Evolutionary conservation across 2,329 filamentous ascomycete species (phyloP), one percentile per base, ranked within the genome.

Genomic region (Penicillium sp.): DNA sequence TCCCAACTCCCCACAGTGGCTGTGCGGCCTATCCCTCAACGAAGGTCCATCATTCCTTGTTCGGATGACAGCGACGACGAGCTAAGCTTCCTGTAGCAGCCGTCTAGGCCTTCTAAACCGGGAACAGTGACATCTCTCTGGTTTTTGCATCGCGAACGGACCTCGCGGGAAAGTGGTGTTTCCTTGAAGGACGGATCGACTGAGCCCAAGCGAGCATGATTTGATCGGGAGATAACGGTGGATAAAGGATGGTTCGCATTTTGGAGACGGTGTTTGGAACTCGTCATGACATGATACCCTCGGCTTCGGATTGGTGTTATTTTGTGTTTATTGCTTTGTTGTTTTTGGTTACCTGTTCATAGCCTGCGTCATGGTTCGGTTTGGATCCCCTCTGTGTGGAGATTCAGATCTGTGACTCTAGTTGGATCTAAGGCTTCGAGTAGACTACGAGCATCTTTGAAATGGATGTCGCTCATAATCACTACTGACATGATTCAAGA

Each of bases 1-100:
- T 52, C 50, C 24, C 18, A 20, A 5, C 32, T 50, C 18, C 28
- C 49, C 18, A 47, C 20, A 18, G 23, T n/a, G 10, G 31, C 40
- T 25, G 31, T 44, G 25, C 46, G 41, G 10, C 23, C 29, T 13
- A 47, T 29, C 6, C n/a, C 56, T 42, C 53, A 40, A 27, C 52
- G 47, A 32, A 50, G 43, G 32, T 53, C 48, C 10, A 48, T 58
- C n/a, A 61, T 66, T 37, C 57, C 66, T 10, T 64, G 55, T 39
- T 62, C 62, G 0, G 64, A 66, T 20, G 64, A 64, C 23, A 71
- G 67, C 37, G 66, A 71, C n/a, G 68, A 71, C 45, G 68, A 71
- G 53, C 58, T 71, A 18, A 70, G 66, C 54, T 70, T 69, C 54
- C 46, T 71, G 6, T 69, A 42, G 27, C 15, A 31, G 13, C 33